Percentiles rank a stretch among this genome's conserved stretches.
Conservation (phyloP, 108 stramenopile genomes). For the Skeletonema grethae region DNA sequence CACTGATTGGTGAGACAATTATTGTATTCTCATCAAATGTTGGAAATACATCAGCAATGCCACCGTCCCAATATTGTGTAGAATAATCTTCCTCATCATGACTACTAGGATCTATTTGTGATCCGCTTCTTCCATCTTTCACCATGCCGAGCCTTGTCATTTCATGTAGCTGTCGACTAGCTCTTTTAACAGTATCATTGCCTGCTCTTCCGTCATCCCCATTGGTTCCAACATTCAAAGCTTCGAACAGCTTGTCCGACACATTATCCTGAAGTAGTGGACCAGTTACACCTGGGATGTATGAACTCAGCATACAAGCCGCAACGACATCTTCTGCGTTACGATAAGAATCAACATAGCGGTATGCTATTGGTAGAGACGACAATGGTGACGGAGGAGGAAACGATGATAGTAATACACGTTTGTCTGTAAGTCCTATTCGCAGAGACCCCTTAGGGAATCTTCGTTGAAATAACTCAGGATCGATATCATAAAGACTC, state of each 20-base stretch:
- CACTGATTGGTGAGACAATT: constrained; percentile 61
- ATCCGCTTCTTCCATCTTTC: constrained; percentile 50
- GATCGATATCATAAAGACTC: constrained; percentile 42
- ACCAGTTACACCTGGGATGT: constrained; percentile 68
- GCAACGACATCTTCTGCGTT: constrained; percentile 59
- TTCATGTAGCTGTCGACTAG: constrained; percentile 39
- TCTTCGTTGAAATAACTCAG: constrained; percentile 42
- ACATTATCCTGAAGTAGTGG: constrained; percentile 32
- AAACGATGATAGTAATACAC: constrained; percentile 45
- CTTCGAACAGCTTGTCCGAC: constrained; percentile 14
- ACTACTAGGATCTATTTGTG: not conserved
- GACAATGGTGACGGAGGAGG: constrained; percentile 7
- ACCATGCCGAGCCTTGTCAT: constrained; percentile 51
- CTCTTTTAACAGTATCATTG: constrained; percentile 33
- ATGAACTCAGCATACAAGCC: constrained; percentile 60
- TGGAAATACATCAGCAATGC: constrained; percentile 66
- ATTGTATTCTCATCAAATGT: constrained; percentile 58
- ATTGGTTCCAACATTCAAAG: constrained; percentile 11
- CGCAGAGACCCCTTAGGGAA: constrained; percentile 38
- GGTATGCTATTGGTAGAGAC: constrained; percentile 50
- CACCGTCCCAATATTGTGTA: constrained; percentile 64
- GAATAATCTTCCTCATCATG: not conserved
- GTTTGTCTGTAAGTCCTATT: constrained; percentile 66
- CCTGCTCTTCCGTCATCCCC: not conserved
- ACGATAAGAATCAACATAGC: constrained; percentile 63